Evolutionary conservation across 768 basidiomycete species (phyloP).

Genomic region (Lyophyllum atratum): DNA sequence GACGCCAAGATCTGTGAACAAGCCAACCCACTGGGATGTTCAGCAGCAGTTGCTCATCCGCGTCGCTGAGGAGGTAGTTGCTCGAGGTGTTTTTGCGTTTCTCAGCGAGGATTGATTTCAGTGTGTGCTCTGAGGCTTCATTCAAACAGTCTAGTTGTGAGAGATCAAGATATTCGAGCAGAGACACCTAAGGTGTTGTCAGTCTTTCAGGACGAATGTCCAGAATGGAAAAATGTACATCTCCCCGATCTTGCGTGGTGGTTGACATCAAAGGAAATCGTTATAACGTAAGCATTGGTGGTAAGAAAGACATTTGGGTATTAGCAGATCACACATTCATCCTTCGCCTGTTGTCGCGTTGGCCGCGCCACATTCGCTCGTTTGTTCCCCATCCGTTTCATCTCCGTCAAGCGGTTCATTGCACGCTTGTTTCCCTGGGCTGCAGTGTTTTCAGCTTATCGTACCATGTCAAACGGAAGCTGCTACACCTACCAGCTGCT

Average conservation of each 20-base stretch:
- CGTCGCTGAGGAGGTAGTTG: conserved; percentile 63
- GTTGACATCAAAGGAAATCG: conserved; percentile 9
- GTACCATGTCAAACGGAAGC: background rate
- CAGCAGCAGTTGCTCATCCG: conserved; percentile 71
- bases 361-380: conserved; percentile 78
- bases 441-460: conserved; percentile 28
- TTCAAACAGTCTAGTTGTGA: conserved; percentile 72
- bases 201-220: background rate
- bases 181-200: conserved; percentile 41
- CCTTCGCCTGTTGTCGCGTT: conserved; percentile 90
- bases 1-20: too few relatives aligned
- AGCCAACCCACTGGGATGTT: conserved; percentile 63
- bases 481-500: conserved; percentile 77
- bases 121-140: conserved; percentile 51
- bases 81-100: conserved; percentile 46
- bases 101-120: conserved; percentile 49
- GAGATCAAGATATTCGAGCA: conserved; percentile 59
- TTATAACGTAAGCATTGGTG: conserved; percentile 16
- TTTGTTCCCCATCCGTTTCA: conserved; percentile 88
- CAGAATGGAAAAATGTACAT: conserved; percentile 13
- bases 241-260: conserved; percentile 17
- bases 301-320: background rate
- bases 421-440: conserved; percentile 99
- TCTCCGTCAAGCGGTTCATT: conserved; percentile 93
- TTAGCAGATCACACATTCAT: conserved; percentile 86